Percentiles rank a stretch among this genome's conserved stretches.
Conservation (phyloP, 2,329 filamentous ascomycete species). For the Penicillium sp. region DNA sequence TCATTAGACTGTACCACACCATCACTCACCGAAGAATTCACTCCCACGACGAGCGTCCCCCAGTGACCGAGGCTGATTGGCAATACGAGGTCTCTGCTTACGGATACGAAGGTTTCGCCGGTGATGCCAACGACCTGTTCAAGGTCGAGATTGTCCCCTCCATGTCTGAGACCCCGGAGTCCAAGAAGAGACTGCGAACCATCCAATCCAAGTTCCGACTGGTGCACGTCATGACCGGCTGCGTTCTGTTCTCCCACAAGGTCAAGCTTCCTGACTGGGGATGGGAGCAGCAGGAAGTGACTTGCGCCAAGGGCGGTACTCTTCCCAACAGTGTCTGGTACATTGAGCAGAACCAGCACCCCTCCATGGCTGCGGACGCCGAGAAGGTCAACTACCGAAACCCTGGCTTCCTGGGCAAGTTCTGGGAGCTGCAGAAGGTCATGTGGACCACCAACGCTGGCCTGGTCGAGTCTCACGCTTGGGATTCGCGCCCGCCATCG, state of each 20-base stretch:
- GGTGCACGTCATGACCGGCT: constrained; percentile 95
- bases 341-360: constrained; percentile 86
- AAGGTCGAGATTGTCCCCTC: constrained; percentile 91
- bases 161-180: constrained; percentile 73
- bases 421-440: constrained; percentile 93
- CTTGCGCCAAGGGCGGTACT: constrained; percentile 86
- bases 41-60: constrained; percentile 86
- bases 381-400: constrained; percentile 96
- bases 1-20: constrained; percentile 80
- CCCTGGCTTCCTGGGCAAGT: constrained; percentile 95
- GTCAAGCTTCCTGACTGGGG: constrained; percentile 98
- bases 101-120: constrained; percentile 93
- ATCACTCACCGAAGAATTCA: constrained; percentile 86
- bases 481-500: constrained; percentile 91
- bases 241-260: constrained; percentile 95
- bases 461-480: constrained; percentile 92
- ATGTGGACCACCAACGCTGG: constrained; percentile 99
- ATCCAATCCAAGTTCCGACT: constrained; percentile 97
- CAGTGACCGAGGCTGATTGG: constrained; percentile 86
- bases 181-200: constrained; percentile 83
- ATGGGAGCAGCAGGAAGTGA: constrained; percentile 98
- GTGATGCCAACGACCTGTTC: constrained; percentile 96
- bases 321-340: constrained; percentile 98
- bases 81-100: constrained; percentile 97
- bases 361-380: constrained; percentile 68